Evolutionary conservation across 2,329 filamentous ascomycete genomes (phyloP).

Genomic region (Pseudocercospora crystallina): DNA sequence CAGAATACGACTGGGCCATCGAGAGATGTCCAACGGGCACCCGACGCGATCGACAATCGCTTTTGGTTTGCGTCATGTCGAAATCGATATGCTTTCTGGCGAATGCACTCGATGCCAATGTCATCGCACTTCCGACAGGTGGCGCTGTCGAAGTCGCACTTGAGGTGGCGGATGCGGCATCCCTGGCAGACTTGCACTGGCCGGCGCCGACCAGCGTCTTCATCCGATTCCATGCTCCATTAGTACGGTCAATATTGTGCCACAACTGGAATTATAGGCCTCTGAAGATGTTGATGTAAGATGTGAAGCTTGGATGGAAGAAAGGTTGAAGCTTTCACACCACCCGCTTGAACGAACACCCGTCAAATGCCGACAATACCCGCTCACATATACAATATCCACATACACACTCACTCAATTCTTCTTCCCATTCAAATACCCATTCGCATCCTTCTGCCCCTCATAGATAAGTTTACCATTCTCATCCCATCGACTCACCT

Average conservation of each 20-base stretch:
- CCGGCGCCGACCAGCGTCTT: too few relatives aligned
- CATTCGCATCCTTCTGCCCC: background rate
- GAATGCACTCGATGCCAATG: conserved; percentile 17
- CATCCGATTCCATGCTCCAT: too few relatives aligned
- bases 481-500: conserved; percentile 51
- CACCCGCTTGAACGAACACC: too few relatives aligned
- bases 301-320: too few relatives aligned
- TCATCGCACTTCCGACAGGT: conserved; percentile 16
- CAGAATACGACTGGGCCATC: conserved; percentile 8
- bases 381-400: too few relatives aligned
- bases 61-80: conserved; percentile 9
- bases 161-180: conserved; percentile 19
- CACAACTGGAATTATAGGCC: too few relatives aligned
- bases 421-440: background rate
- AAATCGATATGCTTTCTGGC: conserved; percentile 15
- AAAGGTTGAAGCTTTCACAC: too few relatives aligned
- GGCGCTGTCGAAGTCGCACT: conserved; percentile 14
- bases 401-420: too few relatives aligned
- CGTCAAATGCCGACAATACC: too few relatives aligned
- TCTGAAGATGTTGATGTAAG: too few relatives aligned
- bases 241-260: too few relatives aligned
- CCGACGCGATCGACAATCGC: conserved; percentile 2
- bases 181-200: conserved; percentile 21
- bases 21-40: conserved; percentile 7
- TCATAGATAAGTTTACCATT: conserved; percentile 17